Percentiles rank a stretch among this genome's conserved stretches.
These are phyloP conservation scores for Aspergillus costaricaensis DNA, from an alignment of 2,329 filamentous ascomycete genomes.

Conservation along the genomic window DNA sequence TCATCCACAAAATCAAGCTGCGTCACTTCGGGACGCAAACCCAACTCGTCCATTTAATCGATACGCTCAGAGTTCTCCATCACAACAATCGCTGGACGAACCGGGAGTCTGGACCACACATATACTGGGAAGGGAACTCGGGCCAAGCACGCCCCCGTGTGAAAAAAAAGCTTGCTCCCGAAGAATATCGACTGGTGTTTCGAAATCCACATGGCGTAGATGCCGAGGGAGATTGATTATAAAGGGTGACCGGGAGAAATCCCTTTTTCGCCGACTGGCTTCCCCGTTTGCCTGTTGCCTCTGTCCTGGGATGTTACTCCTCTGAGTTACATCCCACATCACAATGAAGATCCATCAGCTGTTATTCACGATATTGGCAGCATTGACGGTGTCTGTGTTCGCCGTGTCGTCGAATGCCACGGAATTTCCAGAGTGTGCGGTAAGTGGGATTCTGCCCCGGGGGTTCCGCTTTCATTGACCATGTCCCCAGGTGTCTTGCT, in stretches of 20 bases:
- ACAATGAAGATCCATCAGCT: neutral
- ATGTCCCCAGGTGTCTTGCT: neutral
- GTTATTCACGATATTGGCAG: neutral
- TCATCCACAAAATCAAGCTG: neutral
- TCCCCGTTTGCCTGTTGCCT: neutral
- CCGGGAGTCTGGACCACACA: neutral
- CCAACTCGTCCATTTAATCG: neutral
- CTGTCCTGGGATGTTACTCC: constrained; percentile 2
- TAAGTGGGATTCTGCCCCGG: neutral
- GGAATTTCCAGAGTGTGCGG: neutral
- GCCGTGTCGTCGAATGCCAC: neutral
- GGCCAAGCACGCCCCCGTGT: neutral
- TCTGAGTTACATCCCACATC: neutral
- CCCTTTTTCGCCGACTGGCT: neutral
- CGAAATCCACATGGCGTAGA: neutral
- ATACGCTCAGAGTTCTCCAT: neutral
- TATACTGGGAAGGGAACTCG: neutral
- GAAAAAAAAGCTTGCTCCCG: neutral
- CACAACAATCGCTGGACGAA: neutral
- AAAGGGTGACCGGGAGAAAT: neutral
- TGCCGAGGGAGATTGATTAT: neutral
- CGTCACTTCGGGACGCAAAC: neutral
- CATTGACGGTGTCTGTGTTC: neutral
- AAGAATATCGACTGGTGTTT: neutral
- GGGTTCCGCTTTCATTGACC: neutral